Percentiles rank a stretch among this genome's conserved stretches.
Evolutionary conservation across 257 asterid species (phyloP).

Genomic region (Cynanchum wilfordii): DNA sequence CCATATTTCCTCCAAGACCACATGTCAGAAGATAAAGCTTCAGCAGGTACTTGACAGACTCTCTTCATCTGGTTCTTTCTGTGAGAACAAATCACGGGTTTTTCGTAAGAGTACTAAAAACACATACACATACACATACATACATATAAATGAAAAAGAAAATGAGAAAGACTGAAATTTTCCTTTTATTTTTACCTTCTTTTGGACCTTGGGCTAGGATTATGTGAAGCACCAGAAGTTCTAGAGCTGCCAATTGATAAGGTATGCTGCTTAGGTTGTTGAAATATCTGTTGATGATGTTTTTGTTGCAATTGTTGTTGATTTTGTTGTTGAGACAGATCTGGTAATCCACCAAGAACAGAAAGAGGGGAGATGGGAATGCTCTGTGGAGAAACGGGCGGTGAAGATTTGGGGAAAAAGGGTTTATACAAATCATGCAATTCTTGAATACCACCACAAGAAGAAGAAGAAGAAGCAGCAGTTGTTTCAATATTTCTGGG

Average conservation of each 20-base stretch:
- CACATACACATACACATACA: too few species aligned
- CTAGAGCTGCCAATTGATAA: conserved; percentile 35
- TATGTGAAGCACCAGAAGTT: conserved; percentile 22
- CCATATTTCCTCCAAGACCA: conserved; percentile 99
- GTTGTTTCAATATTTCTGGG: conserved; percentile 22
- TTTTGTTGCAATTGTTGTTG: conserved; percentile 9
- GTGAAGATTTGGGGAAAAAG: conserved; percentile 35
- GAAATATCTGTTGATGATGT: conserved; percentile 16
- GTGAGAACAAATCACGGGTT: conserved; percentile 1
- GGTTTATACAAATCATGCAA: conserved; percentile 65
- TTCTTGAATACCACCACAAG: conserved; percentile 22
- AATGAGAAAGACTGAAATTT: too few species aligned
- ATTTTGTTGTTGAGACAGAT: conserved; percentile 38
- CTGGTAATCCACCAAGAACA: conserved; percentile 56
- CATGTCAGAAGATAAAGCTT: conserved; percentile 67
- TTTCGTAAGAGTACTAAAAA: too few species aligned
- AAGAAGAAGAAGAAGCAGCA: neutral
- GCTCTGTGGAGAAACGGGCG: conserved; percentile 32
- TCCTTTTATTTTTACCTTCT: conserved; percentile 48
- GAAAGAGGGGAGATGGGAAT: conserved; percentile 56
- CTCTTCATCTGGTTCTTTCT: conserved; percentile 77
- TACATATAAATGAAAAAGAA: neutral
- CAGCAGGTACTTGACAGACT: conserved; percentile 75
- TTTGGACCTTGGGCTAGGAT: conserved; percentile 54
- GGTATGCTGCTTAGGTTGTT: conserved; percentile 33